phyloP scores from a whole-genome alignment of 169 alveolate genomes.

The Cryptosporidium andersoni region DNA sequence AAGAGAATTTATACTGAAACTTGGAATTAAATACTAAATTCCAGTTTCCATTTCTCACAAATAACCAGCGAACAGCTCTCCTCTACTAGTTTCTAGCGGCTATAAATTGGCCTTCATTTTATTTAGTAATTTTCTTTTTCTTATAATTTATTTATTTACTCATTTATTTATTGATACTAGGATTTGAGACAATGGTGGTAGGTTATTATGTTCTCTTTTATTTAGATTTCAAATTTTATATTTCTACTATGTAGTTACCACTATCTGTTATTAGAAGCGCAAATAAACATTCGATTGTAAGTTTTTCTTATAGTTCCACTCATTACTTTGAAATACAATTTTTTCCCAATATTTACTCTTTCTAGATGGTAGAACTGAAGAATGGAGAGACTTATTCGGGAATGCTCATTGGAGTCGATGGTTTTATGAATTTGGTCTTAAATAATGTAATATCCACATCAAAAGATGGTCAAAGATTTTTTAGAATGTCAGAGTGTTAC shows the following conservation, averaged over 20 bases:
- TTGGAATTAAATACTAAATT: conserved; percentile 27
- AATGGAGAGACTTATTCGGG: conserved; percentile 88
- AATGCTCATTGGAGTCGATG: conserved; percentile 81
- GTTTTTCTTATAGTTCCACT: conserved; percentile 24
- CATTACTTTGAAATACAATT: no score
- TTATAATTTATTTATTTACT: no score
- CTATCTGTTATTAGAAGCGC: conserved; percentile 83
- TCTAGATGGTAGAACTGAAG: conserved; percentile 83
- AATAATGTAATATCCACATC: conserved; percentile 84
- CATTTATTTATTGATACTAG: no score
- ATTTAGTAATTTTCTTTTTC: no score
- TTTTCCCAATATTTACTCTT: background rate
- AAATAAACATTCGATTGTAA: conserved; percentile 84
- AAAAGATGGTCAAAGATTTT: conserved; percentile 81
- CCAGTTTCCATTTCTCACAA: conserved; percentile 24
- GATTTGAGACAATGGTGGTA: conserved; percentile 45
- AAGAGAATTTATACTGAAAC: conserved; percentile 36
- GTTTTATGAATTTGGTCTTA: conserved; percentile 85
- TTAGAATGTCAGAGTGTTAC: conserved; percentile 83
- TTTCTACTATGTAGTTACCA: conserved; percentile 77
- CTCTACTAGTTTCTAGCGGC: no score
- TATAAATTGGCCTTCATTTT: no score
- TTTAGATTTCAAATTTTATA: background rate
- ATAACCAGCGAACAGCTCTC: no score
- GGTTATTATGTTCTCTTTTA: background rate